phyloP scores from a whole-genome alignment of 148 eudicot species.

The Spergularia bocconei region DNA sequence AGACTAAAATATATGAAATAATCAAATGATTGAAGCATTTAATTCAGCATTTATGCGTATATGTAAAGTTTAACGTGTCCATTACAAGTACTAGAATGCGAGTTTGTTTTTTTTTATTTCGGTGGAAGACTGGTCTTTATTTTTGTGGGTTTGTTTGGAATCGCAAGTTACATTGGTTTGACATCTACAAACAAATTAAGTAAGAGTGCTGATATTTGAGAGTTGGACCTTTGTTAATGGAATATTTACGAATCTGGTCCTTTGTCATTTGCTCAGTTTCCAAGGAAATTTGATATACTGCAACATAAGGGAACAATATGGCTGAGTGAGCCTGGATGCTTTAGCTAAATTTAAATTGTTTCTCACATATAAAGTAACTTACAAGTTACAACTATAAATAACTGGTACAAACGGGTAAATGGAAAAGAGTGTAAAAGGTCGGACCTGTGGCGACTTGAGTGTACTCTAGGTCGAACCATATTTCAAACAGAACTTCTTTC shows the following conservation, averaged over 20 bases:
- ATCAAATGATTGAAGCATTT: too few relatives aligned
- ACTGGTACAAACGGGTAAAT: constrained; percentile 4
- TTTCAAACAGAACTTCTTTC: constrained; percentile 74
- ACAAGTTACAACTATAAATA: constrained; percentile 9
- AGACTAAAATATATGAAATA: too few relatives aligned
- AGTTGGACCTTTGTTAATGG: background rate
- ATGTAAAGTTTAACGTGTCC: too few relatives aligned
- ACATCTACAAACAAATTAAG: background rate
- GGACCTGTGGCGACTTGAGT: constrained; percentile 22
- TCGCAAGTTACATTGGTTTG: background rate
- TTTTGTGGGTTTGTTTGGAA: background rate
- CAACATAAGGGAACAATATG: too few relatives aligned
- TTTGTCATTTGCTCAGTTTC: background rate
- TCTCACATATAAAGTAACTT: too few relatives aligned
- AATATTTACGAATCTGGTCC: background rate
- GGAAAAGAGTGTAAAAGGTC: background rate
- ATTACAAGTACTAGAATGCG: too few relatives aligned
- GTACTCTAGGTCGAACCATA: constrained; percentile 49
- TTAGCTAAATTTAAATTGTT: too few relatives aligned
- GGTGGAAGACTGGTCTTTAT: background rate
- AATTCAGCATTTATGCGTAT: too few relatives aligned
- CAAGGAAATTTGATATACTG: too few relatives aligned
- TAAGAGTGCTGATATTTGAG: background rate
- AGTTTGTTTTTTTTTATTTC: too few relatives aligned
- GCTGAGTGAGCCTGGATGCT: too few relatives aligned